Base-by-base conservation (phyloP, 2,329 filamentous ascomycete genomes). In the Coniochaeta pulveracea region DNA sequence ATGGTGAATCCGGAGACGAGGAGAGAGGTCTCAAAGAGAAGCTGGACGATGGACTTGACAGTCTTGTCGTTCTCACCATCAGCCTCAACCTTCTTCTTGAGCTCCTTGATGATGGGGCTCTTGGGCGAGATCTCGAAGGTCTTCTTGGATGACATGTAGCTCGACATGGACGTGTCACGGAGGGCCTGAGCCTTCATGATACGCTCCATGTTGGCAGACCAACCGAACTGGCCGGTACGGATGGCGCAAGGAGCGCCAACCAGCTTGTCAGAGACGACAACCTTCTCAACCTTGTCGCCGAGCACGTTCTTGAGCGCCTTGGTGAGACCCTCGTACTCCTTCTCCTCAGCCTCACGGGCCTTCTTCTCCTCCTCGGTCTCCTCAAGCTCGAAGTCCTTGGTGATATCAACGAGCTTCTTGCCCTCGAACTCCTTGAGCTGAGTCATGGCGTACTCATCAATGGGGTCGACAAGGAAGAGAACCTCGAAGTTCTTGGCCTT, bases 181-280 rank as follows among this genome's bases (percentile, higher is more conserved):
- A 98, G 89, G 56, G 91, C 91, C 75, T 98, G 91, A 18, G 91
- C 91, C 82, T 98, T 98, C 91, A 98, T 98, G 80, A 98, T 98
- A 74, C 91, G 91, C 78, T 98, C 91, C 91, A 98, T 98, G 79
- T 98, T 98, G 60, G 91, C 91, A 37, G 89, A 96, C 91, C 91
- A 98, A 67, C 91, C 91, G 64, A 98, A 98, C 70, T 96, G 91
- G 56, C 91, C 91, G 49, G 91, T 98, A 64, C 91, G 89, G 75
- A 98, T 96, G 60, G 91, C 91, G 66, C 91, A 96, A 56, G 91
- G 91, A 45, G 91, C 76, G 58, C 82, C 83, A 50, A 83, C 77
- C 40, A 98, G 80, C 81, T 96, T 96, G 83, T 96, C 85, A 48
- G 80, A 89, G 60, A 98, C 89, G 44, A 98, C 88, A 25, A 98